These are phyloP conservation scores for Globisporangium canariense DNA, from an alignment of 352 stramenopile species.

Conservation along the genomic window DNA sequence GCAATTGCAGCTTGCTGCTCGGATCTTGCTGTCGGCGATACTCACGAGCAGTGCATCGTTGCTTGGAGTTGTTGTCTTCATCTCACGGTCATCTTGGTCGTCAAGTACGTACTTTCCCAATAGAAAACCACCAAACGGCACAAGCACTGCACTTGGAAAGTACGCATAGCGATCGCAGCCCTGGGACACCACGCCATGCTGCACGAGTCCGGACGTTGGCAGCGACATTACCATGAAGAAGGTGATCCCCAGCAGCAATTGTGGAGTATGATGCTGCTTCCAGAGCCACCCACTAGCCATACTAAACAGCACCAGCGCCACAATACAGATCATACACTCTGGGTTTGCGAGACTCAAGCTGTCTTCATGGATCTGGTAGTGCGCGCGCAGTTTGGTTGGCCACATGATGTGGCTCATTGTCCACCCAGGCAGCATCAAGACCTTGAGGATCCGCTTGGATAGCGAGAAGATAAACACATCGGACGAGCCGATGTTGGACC, in stretches of 20 bases:
- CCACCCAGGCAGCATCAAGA: slow-evolving; percentile 32
- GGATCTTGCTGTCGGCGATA: too few species aligned
- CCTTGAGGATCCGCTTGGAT: slow-evolving; percentile 46
- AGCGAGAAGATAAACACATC: slow-evolving; percentile 40
- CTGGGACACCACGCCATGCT: slow-evolving; percentile 63
- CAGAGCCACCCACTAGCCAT: background rate
- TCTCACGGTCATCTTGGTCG: background rate
- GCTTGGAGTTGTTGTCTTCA: background rate
- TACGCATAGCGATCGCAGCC: slow-evolving; percentile 66
- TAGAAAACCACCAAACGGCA: slow-evolving; percentile 31
- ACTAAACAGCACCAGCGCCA: slow-evolving; percentile 16
- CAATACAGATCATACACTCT: slow-evolving; percentile 35
- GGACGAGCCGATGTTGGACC: slow-evolving; percentile 43
- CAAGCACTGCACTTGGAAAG: slow-evolving; percentile 38
- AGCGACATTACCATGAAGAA: slow-evolving; percentile 51
- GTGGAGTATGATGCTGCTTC: slow-evolving; percentile 6
- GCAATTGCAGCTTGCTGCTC: background rate
- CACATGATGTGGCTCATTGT: slow-evolving; percentile 36
- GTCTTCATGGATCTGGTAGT: slow-evolving; percentile 47
- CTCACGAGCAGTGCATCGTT: too few species aligned
- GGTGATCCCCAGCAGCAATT: slow-evolving; percentile 25
- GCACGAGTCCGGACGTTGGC: slow-evolving; percentile 58
- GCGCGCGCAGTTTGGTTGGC: slow-evolving; percentile 42
- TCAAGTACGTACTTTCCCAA: slow-evolving; percentile 21
- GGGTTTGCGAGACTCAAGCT: slow-evolving; percentile 29